phyloP scores from a whole-genome alignment of 2,329 filamentous ascomycete species.

The Orbilia quercus region DNA sequence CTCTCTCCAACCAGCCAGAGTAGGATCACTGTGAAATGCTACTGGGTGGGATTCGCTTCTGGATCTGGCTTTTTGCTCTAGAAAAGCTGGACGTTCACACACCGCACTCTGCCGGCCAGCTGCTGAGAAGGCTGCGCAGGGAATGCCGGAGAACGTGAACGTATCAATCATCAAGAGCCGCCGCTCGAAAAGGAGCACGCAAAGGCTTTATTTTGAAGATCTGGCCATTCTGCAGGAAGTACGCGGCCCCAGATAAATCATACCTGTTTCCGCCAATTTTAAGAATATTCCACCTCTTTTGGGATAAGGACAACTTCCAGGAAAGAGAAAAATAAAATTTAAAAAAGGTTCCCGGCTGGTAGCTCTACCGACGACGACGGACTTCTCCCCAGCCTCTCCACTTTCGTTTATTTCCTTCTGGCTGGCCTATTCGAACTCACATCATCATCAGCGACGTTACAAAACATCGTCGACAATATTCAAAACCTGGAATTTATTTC shows the following conservation, averaged over 20 bases:
- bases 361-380: slow-evolving; percentile 7
- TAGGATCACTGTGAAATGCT: neutral
- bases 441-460: slow-evolving; percentile 30
- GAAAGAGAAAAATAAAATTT: slow-evolving; percentile 6
- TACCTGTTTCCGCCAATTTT: slow-evolving; percentile 1
- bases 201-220: neutral
- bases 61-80: slow-evolving; percentile 19
- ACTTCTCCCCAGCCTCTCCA: slow-evolving; percentile 23
- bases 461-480: slow-evolving; percentile 16
- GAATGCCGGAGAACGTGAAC: slow-evolving; percentile 9
- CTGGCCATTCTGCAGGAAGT: neutral
- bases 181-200: slow-evolving; percentile 1
- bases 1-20: no score
- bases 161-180: slow-evolving; percentile 13
- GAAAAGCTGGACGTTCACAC: no score
- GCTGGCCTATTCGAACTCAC: slow-evolving; percentile 11
- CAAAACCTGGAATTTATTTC: slow-evolving; percentile 32
- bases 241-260: slow-evolving; percentile 4
- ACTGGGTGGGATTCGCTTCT: slow-evolving; percentile 25
- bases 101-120: neutral
- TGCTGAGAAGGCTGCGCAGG: neutral
- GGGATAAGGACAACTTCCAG: neutral
- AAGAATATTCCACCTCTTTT: neutral
- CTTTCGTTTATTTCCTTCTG: slow-evolving; percentile 34
- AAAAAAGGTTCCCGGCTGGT: neutral